These are phyloP conservation scores for Leonotis leonurus DNA, from an alignment of 257 asterid species.

Conservation along the genomic window DNA sequence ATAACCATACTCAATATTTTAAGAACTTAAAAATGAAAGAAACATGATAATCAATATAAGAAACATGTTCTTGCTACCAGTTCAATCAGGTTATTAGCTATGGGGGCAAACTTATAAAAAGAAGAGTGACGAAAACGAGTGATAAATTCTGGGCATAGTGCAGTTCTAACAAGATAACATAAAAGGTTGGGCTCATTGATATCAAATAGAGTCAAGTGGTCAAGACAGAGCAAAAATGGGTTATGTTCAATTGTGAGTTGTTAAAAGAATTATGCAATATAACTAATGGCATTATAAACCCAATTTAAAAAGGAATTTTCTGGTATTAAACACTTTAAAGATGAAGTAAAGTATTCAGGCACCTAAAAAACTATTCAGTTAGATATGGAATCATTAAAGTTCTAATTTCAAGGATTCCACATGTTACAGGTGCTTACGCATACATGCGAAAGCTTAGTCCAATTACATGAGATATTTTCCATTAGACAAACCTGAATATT, in stretches of 20 bases:
- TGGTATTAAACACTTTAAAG: not conserved
- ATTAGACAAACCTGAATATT: slow-evolving; percentile 43
- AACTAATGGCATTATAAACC: not conserved
- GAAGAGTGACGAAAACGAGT: not conserved
- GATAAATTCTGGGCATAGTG: not conserved
- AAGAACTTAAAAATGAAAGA: not conserved
- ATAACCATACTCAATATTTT: too few relatives aligned
- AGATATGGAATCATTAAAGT: not conserved
- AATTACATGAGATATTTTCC: not conserved
- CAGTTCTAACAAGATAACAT: not conserved
- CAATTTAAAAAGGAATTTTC: too few relatives aligned
- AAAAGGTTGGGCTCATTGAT: not conserved
- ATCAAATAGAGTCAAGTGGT: not conserved
- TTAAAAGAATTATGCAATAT: too few relatives aligned
- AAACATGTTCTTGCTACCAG: too few relatives aligned
- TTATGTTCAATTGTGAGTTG: not conserved
- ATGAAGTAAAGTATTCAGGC: not conserved
- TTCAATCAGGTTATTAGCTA: too few relatives aligned
- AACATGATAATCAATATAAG: not conserved
- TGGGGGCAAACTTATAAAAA: not conserved
- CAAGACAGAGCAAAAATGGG: too few relatives aligned
- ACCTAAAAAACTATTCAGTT: not conserved
- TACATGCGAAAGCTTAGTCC: not conserved
- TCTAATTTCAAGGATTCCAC: not conserved
- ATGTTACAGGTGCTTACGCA: too few relatives aligned